phyloP scores from a whole-genome alignment of 306 rosid genomes.

The Glycyrrhiza uralensis region DNA sequence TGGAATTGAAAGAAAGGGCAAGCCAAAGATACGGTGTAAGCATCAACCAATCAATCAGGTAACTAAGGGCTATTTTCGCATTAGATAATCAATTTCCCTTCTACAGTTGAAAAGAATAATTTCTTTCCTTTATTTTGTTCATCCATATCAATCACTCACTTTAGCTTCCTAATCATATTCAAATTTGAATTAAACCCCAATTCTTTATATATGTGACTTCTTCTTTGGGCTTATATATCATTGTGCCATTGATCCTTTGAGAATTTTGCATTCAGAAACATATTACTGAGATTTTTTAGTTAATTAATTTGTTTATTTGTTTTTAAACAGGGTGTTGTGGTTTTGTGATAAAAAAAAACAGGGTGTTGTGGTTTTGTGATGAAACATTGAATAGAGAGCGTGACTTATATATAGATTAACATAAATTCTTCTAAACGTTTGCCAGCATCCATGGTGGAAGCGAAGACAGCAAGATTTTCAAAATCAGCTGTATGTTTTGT shows the following conservation, averaged over 20 bases:
- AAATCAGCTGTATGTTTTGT: neutral
- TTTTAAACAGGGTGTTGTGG: neutral
- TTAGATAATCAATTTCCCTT: slow-evolving; percentile 16
- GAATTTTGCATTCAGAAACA: neutral
- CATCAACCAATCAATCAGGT: neutral
- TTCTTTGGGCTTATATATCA: neutral
- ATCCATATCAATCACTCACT: slow-evolving; percentile 6
- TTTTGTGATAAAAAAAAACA: neutral
- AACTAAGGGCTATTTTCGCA: neutral
- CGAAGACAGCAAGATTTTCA: neutral
- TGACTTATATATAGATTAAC: too few species aligned
- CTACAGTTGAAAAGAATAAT: slow-evolving; percentile 2
- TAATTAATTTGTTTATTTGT: too few species aligned
- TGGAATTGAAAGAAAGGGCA: neutral
- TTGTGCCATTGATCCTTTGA: neutral
- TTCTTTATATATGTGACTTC: neutral
- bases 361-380: too few species aligned
- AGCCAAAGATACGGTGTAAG: neutral
- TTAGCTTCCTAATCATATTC: neutral
- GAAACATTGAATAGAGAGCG: neutral
- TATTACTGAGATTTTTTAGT: neutral
- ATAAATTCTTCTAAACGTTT: too few species aligned
- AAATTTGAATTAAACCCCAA: neutral
- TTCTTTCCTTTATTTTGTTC: neutral
- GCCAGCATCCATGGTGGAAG: slow-evolving; percentile 2